Conservation (phyloP, 2,329 filamentous ascomycete genomes). For the Aspergillus novofumigatus region DNA sequence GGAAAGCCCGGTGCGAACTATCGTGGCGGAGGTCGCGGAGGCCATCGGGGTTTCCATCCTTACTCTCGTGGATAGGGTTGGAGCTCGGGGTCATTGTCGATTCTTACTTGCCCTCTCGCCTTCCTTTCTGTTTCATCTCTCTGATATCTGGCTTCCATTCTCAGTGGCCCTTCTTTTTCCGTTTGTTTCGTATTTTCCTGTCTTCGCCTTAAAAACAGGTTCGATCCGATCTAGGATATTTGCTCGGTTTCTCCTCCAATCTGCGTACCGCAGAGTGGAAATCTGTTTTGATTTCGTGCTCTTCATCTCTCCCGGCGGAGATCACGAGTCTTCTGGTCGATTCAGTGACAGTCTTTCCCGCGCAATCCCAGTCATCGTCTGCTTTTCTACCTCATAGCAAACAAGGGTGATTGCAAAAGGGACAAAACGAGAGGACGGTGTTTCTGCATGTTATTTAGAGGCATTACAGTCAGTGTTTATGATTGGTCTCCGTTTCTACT, state of each 20-base stretch:
- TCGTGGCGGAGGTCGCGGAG: conserved; percentile 77
- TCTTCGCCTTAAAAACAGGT: neutral
- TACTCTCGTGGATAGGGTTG: conserved; percentile 51
- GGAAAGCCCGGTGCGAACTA: conserved; percentile 90
- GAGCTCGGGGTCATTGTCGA: neutral
- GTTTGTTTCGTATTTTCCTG: neutral
- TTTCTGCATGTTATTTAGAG: neutral
- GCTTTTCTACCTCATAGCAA: neutral
- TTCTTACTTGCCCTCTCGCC: neutral
- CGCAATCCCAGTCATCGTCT: neutral
- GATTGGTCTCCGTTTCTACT: neutral
- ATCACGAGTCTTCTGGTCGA: neutral
- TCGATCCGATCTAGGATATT: neutral
- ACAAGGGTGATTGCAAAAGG: neutral
- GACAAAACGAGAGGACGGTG: neutral
- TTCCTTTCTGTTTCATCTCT: neutral
- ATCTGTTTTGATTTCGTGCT: neutral
- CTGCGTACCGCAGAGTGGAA: neutral
- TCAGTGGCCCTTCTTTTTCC: neutral
- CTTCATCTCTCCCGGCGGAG: neutral
- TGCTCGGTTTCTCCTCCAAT: neutral
- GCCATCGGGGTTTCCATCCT: conserved; percentile 72
- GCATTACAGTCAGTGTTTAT: neutral
- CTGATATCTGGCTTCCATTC: neutral
- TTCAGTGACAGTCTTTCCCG: neutral